A percentile compares a stretch with the other conserved stretches of the same genome.
Evolutionary conservation across 192 early-diverging fungal species (phyloP).

Genomic region (Dimargaris cristalligena): DNA sequence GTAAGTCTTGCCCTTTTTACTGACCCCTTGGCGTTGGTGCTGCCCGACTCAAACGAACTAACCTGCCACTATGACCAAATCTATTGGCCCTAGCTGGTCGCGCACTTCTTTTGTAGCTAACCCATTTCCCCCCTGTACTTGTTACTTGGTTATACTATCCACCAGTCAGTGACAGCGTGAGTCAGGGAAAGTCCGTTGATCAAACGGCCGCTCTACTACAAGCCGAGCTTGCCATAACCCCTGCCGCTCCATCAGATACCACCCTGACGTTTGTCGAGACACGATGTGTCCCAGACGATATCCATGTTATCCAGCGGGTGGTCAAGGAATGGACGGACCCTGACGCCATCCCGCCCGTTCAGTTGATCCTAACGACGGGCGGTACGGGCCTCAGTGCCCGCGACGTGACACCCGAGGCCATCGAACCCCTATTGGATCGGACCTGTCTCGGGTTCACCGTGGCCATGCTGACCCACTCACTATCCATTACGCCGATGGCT

Average conservation of each 20-base stretch:
- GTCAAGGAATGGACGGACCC: not conserved
- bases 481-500: conserved; percentile 76
- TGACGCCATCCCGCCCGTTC: conserved; percentile 1
- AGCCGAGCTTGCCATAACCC: no score
- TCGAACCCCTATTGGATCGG: conserved; percentile 52
- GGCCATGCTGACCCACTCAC: conserved; percentile 54
- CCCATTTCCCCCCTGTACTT: no score
- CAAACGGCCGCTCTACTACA: not conserved
- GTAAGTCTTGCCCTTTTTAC: no score
- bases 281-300: no score
- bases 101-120: no score
- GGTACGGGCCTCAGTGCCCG: conserved; percentile 83
- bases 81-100: no score
- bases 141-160: no score
- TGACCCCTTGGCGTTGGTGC: no score
- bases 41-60: no score
- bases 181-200: not conserved
- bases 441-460: conserved; percentile 57
- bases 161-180: conserved; percentile 6
- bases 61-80: no score
- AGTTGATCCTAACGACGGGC: conserved; percentile 68
- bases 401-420: conserved; percentile 79
- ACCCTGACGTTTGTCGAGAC: no score
- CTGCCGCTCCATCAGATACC: no score
- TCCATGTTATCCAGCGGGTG: not conserved